phyloP scores from a whole-genome alignment of 2,329 filamentous ascomycete genomes.

The Xylariomycetidae sp. region DNA sequence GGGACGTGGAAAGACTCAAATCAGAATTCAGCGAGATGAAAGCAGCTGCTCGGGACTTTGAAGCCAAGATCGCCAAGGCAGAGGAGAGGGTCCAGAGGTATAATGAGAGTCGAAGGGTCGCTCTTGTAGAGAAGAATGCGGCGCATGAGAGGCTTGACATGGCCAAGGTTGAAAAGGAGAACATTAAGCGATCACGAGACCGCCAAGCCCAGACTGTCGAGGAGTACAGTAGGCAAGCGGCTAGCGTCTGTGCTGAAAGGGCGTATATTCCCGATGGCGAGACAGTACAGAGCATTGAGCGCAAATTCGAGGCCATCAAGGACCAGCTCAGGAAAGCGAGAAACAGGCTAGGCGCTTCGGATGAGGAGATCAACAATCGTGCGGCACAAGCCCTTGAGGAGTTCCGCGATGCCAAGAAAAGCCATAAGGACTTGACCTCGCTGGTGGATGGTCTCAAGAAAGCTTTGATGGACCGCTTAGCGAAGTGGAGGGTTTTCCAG shows the following conservation, averaged over 20 bases:
- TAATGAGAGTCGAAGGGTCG: constrained; percentile 45
- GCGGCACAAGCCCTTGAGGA: constrained; percentile 35
- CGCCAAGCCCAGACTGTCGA: constrained; percentile 43
- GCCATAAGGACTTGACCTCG: constrained; percentile 39
- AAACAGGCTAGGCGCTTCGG: constrained; percentile 55
- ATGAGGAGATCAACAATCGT: constrained; percentile 57
- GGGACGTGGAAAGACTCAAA: constrained; percentile 35
- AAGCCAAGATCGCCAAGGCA: constrained; percentile 49
- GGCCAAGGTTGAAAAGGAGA: constrained; percentile 39
- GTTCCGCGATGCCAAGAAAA: constrained; percentile 35
- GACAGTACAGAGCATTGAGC: constrained; percentile 52
- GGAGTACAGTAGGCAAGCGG: constrained; percentile 52
- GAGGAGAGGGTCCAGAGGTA: constrained; percentile 46
- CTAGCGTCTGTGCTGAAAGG: constrained; percentile 46
- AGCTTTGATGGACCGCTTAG: constrained; percentile 64
- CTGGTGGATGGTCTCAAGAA: constrained; percentile 42
- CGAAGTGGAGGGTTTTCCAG: constrained; percentile 78
- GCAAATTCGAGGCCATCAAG: constrained; percentile 49
- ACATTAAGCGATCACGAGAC: constrained; percentile 43
- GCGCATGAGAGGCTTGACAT: constrained; percentile 49
- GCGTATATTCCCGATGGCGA: constrained; percentile 62
- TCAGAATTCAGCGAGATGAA: constrained; percentile 30
- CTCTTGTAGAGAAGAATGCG: constrained; percentile 58
- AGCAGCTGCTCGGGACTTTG: constrained; percentile 31
- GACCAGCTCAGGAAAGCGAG: constrained; percentile 56